These are phyloP conservation scores for Termitomyces sp. DNA, from an alignment of 768 basidiomycete species.

Conservation along the genomic window DNA sequence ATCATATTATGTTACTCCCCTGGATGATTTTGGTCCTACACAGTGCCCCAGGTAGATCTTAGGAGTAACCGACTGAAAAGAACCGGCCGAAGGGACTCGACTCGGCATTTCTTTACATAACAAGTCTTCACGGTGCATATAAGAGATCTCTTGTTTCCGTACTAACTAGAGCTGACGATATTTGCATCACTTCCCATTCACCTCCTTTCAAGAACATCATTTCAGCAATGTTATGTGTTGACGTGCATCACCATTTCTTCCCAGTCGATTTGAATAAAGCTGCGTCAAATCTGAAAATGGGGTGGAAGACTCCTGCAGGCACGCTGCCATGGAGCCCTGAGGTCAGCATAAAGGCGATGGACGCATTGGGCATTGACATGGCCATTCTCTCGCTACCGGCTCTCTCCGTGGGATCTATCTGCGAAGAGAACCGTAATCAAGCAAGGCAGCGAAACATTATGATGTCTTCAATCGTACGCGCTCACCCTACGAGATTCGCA, in stretches of 20 bases:
- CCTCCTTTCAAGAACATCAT: not conserved
- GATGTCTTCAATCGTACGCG: constrained; percentile 43
- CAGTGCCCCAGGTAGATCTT: too few species aligned
- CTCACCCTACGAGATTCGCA: constrained; percentile 56
- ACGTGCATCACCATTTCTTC: constrained; percentile 80
- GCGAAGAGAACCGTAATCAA: constrained; percentile 35
- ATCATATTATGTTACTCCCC: too few species aligned
- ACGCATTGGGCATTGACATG: constrained; percentile 49
- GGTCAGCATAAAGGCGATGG: constrained; percentile 61
- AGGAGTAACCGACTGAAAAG: too few species aligned
- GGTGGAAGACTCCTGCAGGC: constrained; percentile 61
- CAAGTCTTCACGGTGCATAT: too few species aligned
- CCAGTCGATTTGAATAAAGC: constrained; percentile 48
- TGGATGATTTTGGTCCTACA: too few species aligned
- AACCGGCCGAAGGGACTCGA: too few species aligned
- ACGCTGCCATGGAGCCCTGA: constrained; percentile 65
- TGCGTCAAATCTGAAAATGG: constrained; percentile 40
- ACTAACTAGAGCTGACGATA: not conserved
- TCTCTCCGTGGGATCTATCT: constrained; percentile 33
- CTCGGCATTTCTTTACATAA: too few species aligned
- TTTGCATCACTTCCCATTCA: not conserved
- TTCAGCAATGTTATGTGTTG: constrained; percentile 35
- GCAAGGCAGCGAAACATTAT: constrained; percentile 46
- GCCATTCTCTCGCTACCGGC: constrained; percentile 71
- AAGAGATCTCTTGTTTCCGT: not conserved